Conservation (phyloP, 345 rosid species). For the Gossypium ekmanianum region DNA sequence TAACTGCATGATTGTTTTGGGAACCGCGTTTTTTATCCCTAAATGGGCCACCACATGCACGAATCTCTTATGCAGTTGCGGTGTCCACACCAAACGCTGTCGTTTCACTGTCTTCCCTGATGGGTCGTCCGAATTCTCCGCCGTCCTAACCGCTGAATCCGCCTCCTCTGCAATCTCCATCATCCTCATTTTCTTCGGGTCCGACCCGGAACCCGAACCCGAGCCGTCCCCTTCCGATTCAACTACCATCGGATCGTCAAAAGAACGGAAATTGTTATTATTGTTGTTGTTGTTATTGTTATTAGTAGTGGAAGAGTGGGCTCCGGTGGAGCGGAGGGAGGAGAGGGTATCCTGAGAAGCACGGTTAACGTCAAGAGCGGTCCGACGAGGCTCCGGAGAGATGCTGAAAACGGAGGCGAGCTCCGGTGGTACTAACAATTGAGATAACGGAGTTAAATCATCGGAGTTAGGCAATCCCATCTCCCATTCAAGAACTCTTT, state of each 20-base stretch:
- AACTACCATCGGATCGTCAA: conserved; percentile 29
- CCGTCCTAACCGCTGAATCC: conserved; percentile 56
- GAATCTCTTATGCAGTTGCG: conserved; percentile 94
- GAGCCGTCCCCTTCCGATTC: conserved; percentile 53
- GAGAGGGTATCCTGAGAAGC: conserved; percentile 69
- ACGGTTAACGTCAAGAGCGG: conserved; percentile 57
- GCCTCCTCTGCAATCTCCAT: conserved; percentile 62
- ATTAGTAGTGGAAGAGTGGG: conserved; percentile 28
- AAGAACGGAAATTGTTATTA: conserved; percentile 38
- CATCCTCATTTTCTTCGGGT: conserved; percentile 54
- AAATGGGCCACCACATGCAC: conserved; percentile 87
- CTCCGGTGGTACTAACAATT: conserved; percentile 57
- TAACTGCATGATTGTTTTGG: conserved; percentile 97
- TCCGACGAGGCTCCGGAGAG: conserved; percentile 49
- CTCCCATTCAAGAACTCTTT: conserved; percentile 80
- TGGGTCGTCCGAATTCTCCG: conserved; percentile 56
- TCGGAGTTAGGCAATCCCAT: conserved; percentile 64
- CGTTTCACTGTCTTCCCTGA: conserved; percentile 65
- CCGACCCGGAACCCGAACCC: conserved; percentile 50
- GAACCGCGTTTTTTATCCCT: conserved; percentile 91
- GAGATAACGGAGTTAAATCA: conserved; percentile 73
- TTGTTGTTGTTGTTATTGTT: not conserved
- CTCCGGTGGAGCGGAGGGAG: conserved; percentile 38
- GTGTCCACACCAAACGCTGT: conserved; percentile 92
- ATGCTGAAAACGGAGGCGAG: conserved; percentile 89